Percentiles rank a stretch among this genome's conserved stretches.
phyloP scores from a whole-genome alignment of 768 basidiomycete genomes.

The Termitomyces heimii region DNA sequence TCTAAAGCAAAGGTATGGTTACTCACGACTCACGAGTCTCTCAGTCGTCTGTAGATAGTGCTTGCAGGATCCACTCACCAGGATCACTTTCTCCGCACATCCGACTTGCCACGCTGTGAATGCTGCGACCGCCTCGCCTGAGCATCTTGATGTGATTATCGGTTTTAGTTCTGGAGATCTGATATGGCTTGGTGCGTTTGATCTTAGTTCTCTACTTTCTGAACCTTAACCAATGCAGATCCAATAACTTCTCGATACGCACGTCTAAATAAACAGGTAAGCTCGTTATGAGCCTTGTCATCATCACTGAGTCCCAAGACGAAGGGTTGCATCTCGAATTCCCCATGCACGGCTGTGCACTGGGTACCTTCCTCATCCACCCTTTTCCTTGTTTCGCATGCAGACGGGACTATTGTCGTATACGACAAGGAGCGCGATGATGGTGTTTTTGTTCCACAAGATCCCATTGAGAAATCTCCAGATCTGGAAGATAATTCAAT shows the following conservation, averaged over 20 bases:
- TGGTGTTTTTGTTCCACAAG: slow-evolving; percentile 61
- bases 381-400: slow-evolving; percentile 82
- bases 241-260: slow-evolving; percentile 74
- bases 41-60: slow-evolving; percentile 6
- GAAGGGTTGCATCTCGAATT: slow-evolving; percentile 73
- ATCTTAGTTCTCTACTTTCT: neutral
- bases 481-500: slow-evolving; percentile 25
- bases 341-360: slow-evolving; percentile 82
- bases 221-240: slow-evolving; percentile 37
- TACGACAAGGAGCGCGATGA: slow-evolving; percentile 93
- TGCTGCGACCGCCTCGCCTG: slow-evolving; percentile 63
- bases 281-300: slow-evolving; percentile 27
- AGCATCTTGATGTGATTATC: slow-evolving; percentile 82
- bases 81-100: slow-evolving; percentile 79
- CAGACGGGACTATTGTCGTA: slow-evolving; percentile 83
- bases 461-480: slow-evolving; percentile 34
- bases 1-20: slow-evolving; percentile 69
- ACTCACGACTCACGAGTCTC: neutral
- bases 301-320: neutral
- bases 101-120: slow-evolving; percentile 94
- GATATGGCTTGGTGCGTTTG: slow-evolving; percentile 79
- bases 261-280: slow-evolving; percentile 85
- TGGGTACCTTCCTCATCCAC: slow-evolving; percentile 83
- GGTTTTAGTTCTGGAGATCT: slow-evolving; percentile 95
- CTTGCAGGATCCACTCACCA: slow-evolving; percentile 74